Percentiles rank a stretch among this genome's conserved stretches.
phyloP scores from a whole-genome alignment of 129 eudicot species.

The Pulicaria dysenterica region DNA sequence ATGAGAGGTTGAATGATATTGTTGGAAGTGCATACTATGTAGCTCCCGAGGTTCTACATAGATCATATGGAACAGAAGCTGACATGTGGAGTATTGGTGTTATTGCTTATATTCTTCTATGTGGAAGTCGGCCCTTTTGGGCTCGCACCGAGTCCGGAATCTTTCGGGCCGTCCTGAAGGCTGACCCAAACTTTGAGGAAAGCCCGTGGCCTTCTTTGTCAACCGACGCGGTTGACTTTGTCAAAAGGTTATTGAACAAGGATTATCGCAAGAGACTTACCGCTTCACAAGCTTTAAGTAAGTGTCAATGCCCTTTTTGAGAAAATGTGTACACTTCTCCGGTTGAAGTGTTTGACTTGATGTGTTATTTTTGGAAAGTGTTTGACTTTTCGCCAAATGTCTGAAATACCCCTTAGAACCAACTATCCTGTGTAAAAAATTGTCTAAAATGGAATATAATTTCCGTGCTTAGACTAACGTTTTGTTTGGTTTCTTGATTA shows the following conservation, averaged over 20 bases:
- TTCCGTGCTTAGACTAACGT: neutral
- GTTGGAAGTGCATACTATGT: slow-evolving; percentile 99
- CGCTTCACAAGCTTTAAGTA: slow-evolving; percentile 97
- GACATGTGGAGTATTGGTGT: slow-evolving; percentile 99
- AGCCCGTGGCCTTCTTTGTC: slow-evolving; percentile 98
- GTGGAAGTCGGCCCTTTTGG: slow-evolving; percentile 99
- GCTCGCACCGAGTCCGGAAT: slow-evolving; percentile 98
- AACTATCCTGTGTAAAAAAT: neutral
- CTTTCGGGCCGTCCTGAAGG: slow-evolving; percentile 89
- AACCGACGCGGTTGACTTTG: slow-evolving; percentile 90
- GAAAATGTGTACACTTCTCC: neutral
- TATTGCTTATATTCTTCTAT: slow-evolving; percentile 93
- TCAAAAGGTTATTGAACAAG: slow-evolving; percentile 83
- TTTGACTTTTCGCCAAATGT: too few species aligned
- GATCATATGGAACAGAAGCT: slow-evolving; percentile 98
- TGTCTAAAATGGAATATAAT: neutral
- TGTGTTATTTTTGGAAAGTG: too few species aligned
- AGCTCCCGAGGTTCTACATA: slow-evolving; percentile 98
- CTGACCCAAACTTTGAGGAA: slow-evolving; percentile 92
- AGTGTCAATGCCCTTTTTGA: slow-evolving; percentile 30
- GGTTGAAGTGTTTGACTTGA: too few species aligned
- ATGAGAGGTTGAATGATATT: slow-evolving; percentile 94
- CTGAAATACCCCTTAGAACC: slow-evolving; percentile 2
- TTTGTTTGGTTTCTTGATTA: slow-evolving; percentile 40
- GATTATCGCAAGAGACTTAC: slow-evolving; percentile 96